Base-by-base conservation (phyloP, 2,329 filamentous ascomycete genomes). In the Calonectria hawksworthii region DNA sequence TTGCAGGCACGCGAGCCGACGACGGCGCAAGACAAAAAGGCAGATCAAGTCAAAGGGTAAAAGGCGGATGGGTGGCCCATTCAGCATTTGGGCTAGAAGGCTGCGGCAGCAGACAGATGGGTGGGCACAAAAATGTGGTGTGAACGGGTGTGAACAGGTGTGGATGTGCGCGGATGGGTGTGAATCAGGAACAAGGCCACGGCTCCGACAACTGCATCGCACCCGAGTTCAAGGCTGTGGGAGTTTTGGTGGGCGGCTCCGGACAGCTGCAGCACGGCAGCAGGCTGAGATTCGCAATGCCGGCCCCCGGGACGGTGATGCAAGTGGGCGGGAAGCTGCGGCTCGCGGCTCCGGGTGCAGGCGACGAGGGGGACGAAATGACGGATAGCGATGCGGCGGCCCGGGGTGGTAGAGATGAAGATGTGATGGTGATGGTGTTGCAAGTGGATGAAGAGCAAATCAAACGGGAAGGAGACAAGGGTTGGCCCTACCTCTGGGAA, bases 401-500 rank as follows among this genome's bases (percentile, higher is more conserved):
- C 63, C 50, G 56, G 38, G 36, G 67, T 69, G 41, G 34, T 28
- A 61, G 38, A 63, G 44, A 69, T 51, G 51, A 32, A 36, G 38
- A 38, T 51, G 38, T 28, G 34, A 61, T 65, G 59, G 26, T 59
- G 72, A 41, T 50, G 63, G 68, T 71, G 59, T 47, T 72, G 72
- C 51, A 32, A 30, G 56, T 47, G 44, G 74, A 61, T 72, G 69
- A 74, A 75, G 75, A 75, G 56, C 68, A 70, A 56, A 65, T 50
- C 56, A 70, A 51, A 78, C 44, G 68, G 64, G 63, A 73, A 69
- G 70, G 67, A 78, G 74, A 76, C 76, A 80, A 79, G 74, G 75
- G 73, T 73, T 74, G 76, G 73, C 70, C 80, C 77, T 81, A 81
- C 80, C 80, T 81, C 77, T 81, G 75, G 70, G 71, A 76, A 70